Evolutionary conservation across 805 yeast genomes (phyloP).

Genomic region (Yarrowia sp.): DNA sequence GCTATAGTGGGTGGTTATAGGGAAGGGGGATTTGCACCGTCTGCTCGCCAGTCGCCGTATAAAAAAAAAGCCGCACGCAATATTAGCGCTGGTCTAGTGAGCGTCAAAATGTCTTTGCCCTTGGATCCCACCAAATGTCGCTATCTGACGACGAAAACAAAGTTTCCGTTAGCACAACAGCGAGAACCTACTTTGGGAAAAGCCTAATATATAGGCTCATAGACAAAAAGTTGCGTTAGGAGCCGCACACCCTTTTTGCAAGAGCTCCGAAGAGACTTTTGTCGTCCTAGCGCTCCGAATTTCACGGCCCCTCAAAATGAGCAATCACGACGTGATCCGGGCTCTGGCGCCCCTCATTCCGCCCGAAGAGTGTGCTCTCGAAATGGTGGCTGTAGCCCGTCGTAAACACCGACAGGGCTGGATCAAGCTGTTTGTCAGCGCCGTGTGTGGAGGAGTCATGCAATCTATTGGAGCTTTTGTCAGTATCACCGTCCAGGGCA

Average conservation of each 20-base stretch:
- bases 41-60: too few species aligned
- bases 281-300: not conserved
- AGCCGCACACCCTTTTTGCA: slow-evolving; percentile 9
- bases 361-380: slow-evolving; percentile 32
- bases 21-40: too few species aligned
- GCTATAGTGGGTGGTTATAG: too few species aligned
- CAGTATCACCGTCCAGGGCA: slow-evolving; percentile 17
- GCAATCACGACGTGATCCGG: slow-evolving; percentile 19
- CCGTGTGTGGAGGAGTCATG: slow-evolving; percentile 31
- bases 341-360: slow-evolving; percentile 30
- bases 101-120: not conserved
- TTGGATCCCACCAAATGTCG: slow-evolving; percentile 6
- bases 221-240: not conserved
- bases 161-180: not conserved
- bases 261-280: not conserved
- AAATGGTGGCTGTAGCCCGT: slow-evolving; percentile 25
- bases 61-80: slow-evolving; percentile 10
- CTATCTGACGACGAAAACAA: too few species aligned
- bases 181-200: not conserved
- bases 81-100: not conserved
- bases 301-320: not conserved
- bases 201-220: not conserved
- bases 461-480: slow-evolving; percentile 27
- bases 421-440: slow-evolving; percentile 25
- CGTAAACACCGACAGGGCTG: slow-evolving; percentile 18